Conservation (phyloP, 768 basidiomycete species). For the Saitozyma sp. region DNA sequence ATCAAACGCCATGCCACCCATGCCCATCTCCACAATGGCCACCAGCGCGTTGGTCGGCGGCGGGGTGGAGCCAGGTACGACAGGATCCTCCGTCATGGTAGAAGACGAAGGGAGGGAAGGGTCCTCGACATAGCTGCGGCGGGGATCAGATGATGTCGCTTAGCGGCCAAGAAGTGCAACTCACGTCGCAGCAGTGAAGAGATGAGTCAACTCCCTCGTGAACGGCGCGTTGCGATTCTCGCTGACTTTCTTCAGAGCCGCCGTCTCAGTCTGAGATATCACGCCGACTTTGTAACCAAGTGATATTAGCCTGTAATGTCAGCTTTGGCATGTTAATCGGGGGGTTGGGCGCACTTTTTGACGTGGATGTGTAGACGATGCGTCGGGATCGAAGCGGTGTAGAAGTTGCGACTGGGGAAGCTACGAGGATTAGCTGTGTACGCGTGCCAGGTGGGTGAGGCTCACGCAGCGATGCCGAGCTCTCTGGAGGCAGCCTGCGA, state of each 20-base stretch:
- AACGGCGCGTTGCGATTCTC: slow-evolving; percentile 53
- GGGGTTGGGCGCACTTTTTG: slow-evolving; percentile 40
- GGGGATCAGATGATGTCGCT: not conserved
- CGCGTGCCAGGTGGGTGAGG: not conserved
- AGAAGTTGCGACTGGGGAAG: slow-evolving; percentile 52
- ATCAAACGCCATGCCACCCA: slow-evolving; percentile 56
- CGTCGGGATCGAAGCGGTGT: slow-evolving; percentile 51
- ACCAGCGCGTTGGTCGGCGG: slow-evolving; percentile 70
- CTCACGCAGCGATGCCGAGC: slow-evolving; percentile 50
- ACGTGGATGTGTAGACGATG: slow-evolving; percentile 53
- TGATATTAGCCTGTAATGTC: slow-evolving; percentile 43
- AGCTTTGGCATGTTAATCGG: not conserved
- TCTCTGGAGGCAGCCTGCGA: slow-evolving; percentile 45
- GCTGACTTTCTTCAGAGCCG: slow-evolving; percentile 52
- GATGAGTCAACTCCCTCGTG: slow-evolving; percentile 61
- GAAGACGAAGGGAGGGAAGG: slow-evolving; percentile 42
- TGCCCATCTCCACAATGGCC: slow-evolving; percentile 66
- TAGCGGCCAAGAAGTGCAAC: slow-evolving; percentile 43
- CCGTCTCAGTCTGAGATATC: slow-evolving; percentile 52
- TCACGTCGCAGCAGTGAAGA: slow-evolving; percentile 86
- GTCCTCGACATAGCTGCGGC: slow-evolving; percentile 73
- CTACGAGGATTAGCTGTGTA: slow-evolving; percentile 15
- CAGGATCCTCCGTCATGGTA: slow-evolving; percentile 48
- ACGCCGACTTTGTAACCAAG: slow-evolving; percentile 53
- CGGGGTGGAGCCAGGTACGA: slow-evolving; percentile 51